Conservation (phyloP, 768 basidiomycete genomes). For the Sistotremastrum suecicum region DNA sequence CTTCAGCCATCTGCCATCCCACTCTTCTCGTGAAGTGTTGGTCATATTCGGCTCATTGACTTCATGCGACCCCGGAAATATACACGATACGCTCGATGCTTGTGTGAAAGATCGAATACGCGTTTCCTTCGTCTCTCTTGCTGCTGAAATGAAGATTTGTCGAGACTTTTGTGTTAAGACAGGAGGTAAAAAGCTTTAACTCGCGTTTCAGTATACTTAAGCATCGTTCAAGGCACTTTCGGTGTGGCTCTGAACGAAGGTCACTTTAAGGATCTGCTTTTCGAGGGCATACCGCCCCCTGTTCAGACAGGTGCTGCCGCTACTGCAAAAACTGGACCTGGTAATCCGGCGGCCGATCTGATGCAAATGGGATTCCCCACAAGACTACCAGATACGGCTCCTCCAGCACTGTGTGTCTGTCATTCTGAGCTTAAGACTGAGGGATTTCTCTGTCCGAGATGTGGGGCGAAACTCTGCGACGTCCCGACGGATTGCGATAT, state of each 20-base stretch:
- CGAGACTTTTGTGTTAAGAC: conserved; percentile 84
- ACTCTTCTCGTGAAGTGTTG: conserved; percentile 91
- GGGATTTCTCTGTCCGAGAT: conserved; percentile 92
- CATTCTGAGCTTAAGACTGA: conserved; percentile 86
- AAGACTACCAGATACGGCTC: conserved; percentile 70
- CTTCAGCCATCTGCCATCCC: conserved; percentile 85
- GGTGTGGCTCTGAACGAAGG: conserved; percentile 98
- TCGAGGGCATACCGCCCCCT: conserved; percentile 91
- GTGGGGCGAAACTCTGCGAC: conserved; percentile 87
- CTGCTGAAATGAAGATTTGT: conserved; percentile 98
- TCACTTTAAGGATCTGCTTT: conserved; percentile 89
- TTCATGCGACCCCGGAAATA: conserved; percentile 93
- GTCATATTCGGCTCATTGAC: conserved; percentile 92
- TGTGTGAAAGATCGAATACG: conserved; percentile 77
- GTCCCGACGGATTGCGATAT: conserved; percentile 97
- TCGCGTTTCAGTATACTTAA: conserved; percentile 3
- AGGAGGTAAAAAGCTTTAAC: conserved; percentile 48
- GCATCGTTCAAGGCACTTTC: conserved; percentile 50
- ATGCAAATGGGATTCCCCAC: conserved; percentile 99
- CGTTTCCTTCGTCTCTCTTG: conserved; percentile 84
- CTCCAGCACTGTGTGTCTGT: conserved; percentile 80
- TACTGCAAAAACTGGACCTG: conserved; percentile 26
- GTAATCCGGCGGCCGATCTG: conserved; percentile 67
- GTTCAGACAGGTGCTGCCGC: conserved; percentile 52
- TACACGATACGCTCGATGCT: conserved; percentile 84